Base-by-base conservation (phyloP, 73 alveolate species). In the Stentor coeruleus region DNA sequence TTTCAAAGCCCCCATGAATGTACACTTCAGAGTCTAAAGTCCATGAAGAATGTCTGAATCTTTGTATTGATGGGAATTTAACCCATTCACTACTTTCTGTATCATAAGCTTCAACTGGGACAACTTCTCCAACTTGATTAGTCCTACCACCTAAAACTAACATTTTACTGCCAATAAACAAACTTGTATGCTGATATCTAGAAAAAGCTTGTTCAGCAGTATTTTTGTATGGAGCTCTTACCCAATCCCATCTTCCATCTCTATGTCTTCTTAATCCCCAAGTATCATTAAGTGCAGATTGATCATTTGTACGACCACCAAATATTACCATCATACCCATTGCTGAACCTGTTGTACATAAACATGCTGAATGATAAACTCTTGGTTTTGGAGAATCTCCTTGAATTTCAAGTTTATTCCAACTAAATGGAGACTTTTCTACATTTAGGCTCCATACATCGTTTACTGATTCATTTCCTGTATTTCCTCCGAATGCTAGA, bases 221-320 rank as follows among this genome's bases (percentile, higher is more conserved):
- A 81, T 93, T 94, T 15, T 55, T 55, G 90, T 94, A 95, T 3
- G 98, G 99, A 3, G 98, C 98, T 28, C 85, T 85, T 38, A 89
- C 97, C 99, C 99, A 95, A 87, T 95, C 99, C 99, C 99, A 95
- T 85, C 96, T 87, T 1, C 98, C 98, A 88, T 95, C 98, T 90
- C 98, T 86, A 84, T 94, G 99, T 73, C 97, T 88, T 92, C 99
- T 92, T 4, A 95, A 84, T 26, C 99, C 99, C 99, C 98, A 95
- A 35, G 97, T 90, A 85, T 95, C 99, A 82, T 94, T 95, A 41
- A 95, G 87, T 36, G 99, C 96, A 80, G 82, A 66, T 74, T 90
- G 81, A 86, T 95, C 98, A 31, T 90, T 87, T 15, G 98, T 92
- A 81, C 99, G 84, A 41, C 99, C 99, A 4, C 98, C 99, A 88